Base-by-base conservation (phyloP, 306 rosid species). In the Gillenia trifoliata region DNA sequence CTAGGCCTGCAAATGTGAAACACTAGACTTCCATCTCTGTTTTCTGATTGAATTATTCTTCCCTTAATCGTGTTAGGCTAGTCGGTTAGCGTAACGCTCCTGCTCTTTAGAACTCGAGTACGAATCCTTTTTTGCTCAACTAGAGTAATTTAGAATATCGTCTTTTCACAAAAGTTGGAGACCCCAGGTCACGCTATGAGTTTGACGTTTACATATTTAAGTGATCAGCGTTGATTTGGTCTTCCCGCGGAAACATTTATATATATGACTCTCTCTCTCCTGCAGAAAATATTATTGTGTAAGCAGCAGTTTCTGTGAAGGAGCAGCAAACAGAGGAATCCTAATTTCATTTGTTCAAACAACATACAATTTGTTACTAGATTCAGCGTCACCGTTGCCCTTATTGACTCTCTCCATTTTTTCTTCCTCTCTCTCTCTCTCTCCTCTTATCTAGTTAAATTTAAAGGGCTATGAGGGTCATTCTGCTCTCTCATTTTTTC, bases 341-440 rank as follows among this genome's bases (percentile, higher is more conserved):
- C 67, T 15, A 63, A 19, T 8, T 31, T 33, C 43, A 33, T 19
- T 15, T 63, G 26, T 63, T 63, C 45, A 63, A 8, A 31, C 36
- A 45, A 63, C 68, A 11, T 26, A 13, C n/a, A 60, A 60, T 60
- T 28, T 12, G 15, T 61, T 61, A 54, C 17, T 63, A 31, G 43
- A 63, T 33, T 63, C 29, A 34, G 30, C 29, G 76, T 60, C 76
- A 25, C 64, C 68, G 68, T 72, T 60, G 76, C 76, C 68, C 76
- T 72, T 72, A 17, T 72, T 72, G 76, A 72, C 76, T 62, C 68
- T 62, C 68, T 36, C 16, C 25, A 45, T 45, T 45, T 43, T 43
- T 43, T 43, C 50, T 13, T 43, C 66, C 41, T 62, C 17, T 49
- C 12, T 60, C 34, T 29, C 23, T 29, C 49, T 68, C 36, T 26